Evolutionary conservation across 352 stramenopile species (phyloP).

Genomic region (Pythium scleroteichum): DNA sequence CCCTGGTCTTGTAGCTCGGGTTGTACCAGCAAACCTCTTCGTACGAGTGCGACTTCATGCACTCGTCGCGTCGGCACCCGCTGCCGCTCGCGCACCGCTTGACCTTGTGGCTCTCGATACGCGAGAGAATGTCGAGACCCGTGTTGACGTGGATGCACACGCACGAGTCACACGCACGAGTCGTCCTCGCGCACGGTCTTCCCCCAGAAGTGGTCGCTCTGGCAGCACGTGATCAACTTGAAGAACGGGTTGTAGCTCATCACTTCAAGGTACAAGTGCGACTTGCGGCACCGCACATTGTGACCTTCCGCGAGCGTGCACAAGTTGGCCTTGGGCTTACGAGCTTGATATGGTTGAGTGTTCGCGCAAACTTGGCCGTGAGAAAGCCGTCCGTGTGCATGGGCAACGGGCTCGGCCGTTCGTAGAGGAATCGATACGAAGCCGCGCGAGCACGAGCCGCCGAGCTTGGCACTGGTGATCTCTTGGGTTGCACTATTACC

Average conservation of each 20-base stretch:
- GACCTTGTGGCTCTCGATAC: slow-evolving; percentile 26
- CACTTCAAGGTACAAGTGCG: slow-evolving; percentile 51
- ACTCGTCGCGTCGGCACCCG: slow-evolving; percentile 15
- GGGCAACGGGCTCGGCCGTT: slow-evolving; percentile 1
- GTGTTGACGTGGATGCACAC: slow-evolving; percentile 38
- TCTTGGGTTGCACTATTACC: not conserved
- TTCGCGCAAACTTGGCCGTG: slow-evolving; percentile 43
- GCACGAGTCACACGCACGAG: slow-evolving; percentile 32
- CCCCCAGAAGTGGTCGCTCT: slow-evolving; percentile 44
- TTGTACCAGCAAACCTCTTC: slow-evolving; percentile 31
- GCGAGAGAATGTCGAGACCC: slow-evolving; percentile 42
- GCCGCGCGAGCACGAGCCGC: slow-evolving; percentile 2
- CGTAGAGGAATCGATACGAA: slow-evolving; percentile 12
- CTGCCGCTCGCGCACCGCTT: slow-evolving; percentile 6
- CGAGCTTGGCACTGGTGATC: not conserved
- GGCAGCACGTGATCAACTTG: slow-evolving; percentile 46
- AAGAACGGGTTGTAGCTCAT: slow-evolving; percentile 58
- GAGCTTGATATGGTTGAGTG: slow-evolving; percentile 51
- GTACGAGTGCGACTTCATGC: slow-evolving; percentile 28
- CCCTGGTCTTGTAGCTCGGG: slow-evolving; percentile 16
- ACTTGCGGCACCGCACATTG: slow-evolving; percentile 27
- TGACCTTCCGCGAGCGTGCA: slow-evolving; percentile 36
- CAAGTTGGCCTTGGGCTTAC: slow-evolving; percentile 48
- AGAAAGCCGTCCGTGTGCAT: slow-evolving; percentile 15
- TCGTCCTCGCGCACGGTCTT: slow-evolving; percentile 43